Conservation (phyloP, 75 land plant species). For the Picea glauca region DNA sequence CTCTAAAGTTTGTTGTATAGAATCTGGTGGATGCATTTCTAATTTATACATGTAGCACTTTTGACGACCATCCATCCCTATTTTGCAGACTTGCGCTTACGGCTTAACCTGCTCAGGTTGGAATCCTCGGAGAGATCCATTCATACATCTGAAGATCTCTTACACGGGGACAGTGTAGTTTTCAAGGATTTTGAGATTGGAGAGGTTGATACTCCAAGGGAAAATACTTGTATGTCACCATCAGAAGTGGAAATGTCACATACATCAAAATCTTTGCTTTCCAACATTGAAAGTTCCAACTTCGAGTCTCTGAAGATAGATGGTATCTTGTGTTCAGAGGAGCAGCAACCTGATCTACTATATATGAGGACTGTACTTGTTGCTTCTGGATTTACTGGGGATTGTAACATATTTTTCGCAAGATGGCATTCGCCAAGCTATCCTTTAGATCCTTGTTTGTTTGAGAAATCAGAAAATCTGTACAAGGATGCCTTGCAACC, state of each 20-base stretch:
- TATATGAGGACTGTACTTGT: slow-evolving; percentile 47
- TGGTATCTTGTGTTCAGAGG: slow-evolving; percentile 12
- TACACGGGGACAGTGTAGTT: not conserved
- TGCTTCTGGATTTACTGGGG: slow-evolving; percentile 41
- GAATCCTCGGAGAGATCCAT: not conserved
- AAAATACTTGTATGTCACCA: not conserved
- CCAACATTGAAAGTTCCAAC: not conserved
- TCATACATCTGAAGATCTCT: slow-evolving; percentile 1
- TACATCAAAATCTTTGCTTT: not conserved
- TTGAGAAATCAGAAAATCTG: slow-evolving; percentile 21
- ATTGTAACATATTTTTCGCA: slow-evolving; percentile 12
- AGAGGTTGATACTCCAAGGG: slow-evolving; percentile 36
- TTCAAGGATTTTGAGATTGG: slow-evolving; percentile 3
- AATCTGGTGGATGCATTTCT: not conserved
- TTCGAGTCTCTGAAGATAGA: not conserved
- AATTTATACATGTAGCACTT: slow-evolving; percentile 19
- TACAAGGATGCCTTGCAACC: slow-evolving; percentile 21
- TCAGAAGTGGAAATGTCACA: slow-evolving; percentile 16
- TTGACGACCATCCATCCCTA: slow-evolving; percentile 33
- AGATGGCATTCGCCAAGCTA: slow-evolving; percentile 61
- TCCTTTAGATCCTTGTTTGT: slow-evolving; percentile 58
- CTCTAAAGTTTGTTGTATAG: not conserved
- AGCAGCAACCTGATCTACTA: slow-evolving; percentile 35
- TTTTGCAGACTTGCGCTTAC: slow-evolving; percentile 9
- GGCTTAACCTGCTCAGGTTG: slow-evolving; percentile 1